Evolutionary conservation across 768 basidiomycete species (phyloP).

Genomic region (Chiua virens): DNA sequence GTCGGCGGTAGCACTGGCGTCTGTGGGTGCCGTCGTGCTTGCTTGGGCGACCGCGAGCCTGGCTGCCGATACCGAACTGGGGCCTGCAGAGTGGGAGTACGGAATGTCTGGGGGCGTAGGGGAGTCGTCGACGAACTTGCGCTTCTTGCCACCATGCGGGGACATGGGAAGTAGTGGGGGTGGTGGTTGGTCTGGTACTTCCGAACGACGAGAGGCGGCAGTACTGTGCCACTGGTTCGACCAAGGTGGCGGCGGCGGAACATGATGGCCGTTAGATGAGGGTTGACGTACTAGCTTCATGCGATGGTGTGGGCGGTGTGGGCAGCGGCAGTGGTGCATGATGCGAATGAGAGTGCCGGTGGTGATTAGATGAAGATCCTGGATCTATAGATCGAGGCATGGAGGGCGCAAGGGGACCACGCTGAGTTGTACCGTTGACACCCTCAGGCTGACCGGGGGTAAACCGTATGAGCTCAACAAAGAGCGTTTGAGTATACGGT

Average conservation of each 20-base stretch:
- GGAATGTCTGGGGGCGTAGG: constrained; percentile 24
- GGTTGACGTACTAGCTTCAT: constrained; percentile 32
- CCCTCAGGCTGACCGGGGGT: constrained; percentile 32
- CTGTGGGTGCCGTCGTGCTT: constrained; percentile 34
- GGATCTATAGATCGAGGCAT: constrained; percentile 26
- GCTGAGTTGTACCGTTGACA: constrained; percentile 18
- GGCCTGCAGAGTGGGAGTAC: constrained; percentile 6
- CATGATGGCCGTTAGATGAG: constrained; percentile 34
- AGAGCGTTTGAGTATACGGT: constrained; percentile 65
- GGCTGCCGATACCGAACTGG: constrained; percentile 16
- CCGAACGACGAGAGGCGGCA: constrained; percentile 19
- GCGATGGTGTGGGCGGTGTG: constrained; percentile 35
- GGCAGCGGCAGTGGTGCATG: constrained; percentile 32
- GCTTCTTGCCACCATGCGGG: constrained; percentile 34
- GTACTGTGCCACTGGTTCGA: constrained; percentile 33
- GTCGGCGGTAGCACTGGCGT: constrained; percentile 30
- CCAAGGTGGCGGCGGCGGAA: constrained; percentile 36
- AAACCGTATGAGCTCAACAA: constrained; percentile 67
- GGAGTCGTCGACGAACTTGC: constrained; percentile 35
- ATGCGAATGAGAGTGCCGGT: constrained; percentile 29
- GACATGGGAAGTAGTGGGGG: constrained; percentile 18
- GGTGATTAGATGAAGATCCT: constrained; percentile 30
- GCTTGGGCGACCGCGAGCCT: constrained; percentile 33
- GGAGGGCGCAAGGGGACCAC: constrained; percentile 13
- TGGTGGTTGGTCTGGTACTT: constrained; percentile 23